Base-by-base conservation (phyloP, 1,284 basidiomycete species). In the Singerocomus inundabilis region DNA sequence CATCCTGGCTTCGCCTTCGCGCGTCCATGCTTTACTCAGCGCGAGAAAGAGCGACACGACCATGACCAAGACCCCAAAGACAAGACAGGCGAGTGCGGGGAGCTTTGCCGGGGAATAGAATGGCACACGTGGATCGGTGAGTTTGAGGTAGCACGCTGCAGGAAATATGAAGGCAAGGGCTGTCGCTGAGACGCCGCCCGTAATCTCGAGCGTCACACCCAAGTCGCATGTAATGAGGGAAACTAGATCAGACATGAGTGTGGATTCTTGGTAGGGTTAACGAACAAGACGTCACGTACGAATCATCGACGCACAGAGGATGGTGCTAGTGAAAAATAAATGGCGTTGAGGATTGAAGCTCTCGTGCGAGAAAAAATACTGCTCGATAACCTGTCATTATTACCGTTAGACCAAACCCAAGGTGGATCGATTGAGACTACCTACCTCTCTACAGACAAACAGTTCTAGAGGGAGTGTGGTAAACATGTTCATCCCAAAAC, bases 401-500 rank as follows among this genome's bases (percentile, higher is more conserved):
- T 10, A 1, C 44, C 31, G 15, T 46, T 34, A 64, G 52, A 42
- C 24, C 6, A n/a, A n/a, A n/a, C n/a, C 29, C 18, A 9, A n/a
- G 37, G 21, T 46, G 9, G 56, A 37, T 15, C 31, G 12, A 25
- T 42, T 48, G 11, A 41, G 33, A 29, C 35, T 34, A 18, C 52
- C 18, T 52, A 88, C 92, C 76, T 98, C 93, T 72, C 93, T 80
- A 63, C 94, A 97, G 13, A 98, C 93, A 65, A 98, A 97, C 18
- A 93, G 76, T 64, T 98, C 93, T 42, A 98, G 75, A 1, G 93
- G 93, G 16, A 95, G 80, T 0, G 96, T 99, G 1, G 95, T 97
- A 61, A 97, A 96, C 96, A 99, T 99, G 71, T 99, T 99, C 53
- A 96, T 71, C 5, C 96, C 96, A 63, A 99, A 98, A 62, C 91